Evolutionary conservation across 192 early-diverging fungal species (phyloP), one percentile per base, ranked within the genome.

Genomic region (Chytriomyces sp.): DNA sequence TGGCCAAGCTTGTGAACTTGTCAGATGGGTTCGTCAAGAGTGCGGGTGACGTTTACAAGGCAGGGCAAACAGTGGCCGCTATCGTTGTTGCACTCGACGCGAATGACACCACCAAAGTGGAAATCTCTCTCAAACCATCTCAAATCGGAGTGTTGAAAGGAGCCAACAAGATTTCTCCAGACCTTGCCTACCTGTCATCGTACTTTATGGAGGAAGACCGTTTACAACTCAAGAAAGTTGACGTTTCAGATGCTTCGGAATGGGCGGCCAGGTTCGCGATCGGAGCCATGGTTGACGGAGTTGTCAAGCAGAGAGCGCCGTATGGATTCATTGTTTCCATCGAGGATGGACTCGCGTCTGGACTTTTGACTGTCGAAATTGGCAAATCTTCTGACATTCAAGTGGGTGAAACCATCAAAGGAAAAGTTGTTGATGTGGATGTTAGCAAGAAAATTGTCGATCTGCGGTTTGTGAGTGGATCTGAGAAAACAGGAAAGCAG

Each of bases 1-100:
- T 91, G 50, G 93, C 88, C n/a, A 82, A 83, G 69, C 76, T 85
- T 11, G 20, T 57, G 50, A 79, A 84, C 71, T 61, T 93, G 35
- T 89, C 92, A 6, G 93, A 94, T 75, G 77, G 81, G 53, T 93
- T 82, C 72, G 85, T 94, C 0, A 75, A 91, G 8, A 77, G 82
- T 3, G 79, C 90, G 0, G 78, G 81, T 53, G 88, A 90, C 13
- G 60, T 80, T 24, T 87, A 93, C 64, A 61, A 82, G 45, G 67
- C 65, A 26, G 87, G 90, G 62, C 94, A 96, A 77, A 92, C 92
- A 13, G 93, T 96, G 7, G 47, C 93, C 47, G 89, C 87, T 9
- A 78, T 69, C 45, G 83, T 96, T n/a, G 70, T 76, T 53, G 78
- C 72, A 45, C 81, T 93, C 35, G 89, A 94, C 20, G 35, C 35